These are phyloP conservation scores for Spergularia marina DNA, from an alignment of 148 eudicot genomes.

Conservation along the genomic window DNA sequence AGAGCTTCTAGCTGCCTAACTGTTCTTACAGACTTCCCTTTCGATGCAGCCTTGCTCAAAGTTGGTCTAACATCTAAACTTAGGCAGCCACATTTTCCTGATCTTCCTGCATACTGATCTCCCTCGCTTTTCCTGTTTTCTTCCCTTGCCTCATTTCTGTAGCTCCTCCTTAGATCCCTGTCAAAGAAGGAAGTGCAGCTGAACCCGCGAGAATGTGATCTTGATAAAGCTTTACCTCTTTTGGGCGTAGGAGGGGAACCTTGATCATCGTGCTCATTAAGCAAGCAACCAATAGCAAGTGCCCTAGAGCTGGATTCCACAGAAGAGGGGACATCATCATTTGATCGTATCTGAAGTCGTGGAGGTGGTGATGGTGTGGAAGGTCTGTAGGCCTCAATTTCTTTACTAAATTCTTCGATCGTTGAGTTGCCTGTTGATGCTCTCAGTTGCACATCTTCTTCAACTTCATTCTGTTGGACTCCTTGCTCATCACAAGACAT, in stretches of 20 bases:
- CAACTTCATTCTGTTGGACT: not conserved
- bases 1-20: conserved; percentile 41
- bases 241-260: conserved; percentile 21
- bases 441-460: conserved; percentile 12
- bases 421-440: conserved; percentile 20
- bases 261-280: conserved; percentile 11
- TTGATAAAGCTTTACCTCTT: conserved; percentile 29
- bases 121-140: conserved; percentile 26
- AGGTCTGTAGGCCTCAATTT: conserved; percentile 25
- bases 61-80: conserved; percentile 39
- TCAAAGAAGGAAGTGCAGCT: conserved; percentile 47
- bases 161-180: conserved; percentile 33
- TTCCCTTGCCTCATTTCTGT: conserved; percentile 33
- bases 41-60: conserved; percentile 37
- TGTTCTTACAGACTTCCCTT: conserved; percentile 87
- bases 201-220: conserved; percentile 35
- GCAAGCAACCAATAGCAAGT: conserved; percentile 17
- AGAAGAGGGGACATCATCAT: conserved; percentile 15
- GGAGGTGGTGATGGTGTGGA: conserved; percentile 25
- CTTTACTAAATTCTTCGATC: conserved; percentile 29
- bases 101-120: conserved; percentile 25
- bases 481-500: conserved; percentile 17
- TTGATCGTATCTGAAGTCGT: conserved; percentile 19
- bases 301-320: conserved; percentile 27
- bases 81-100: conserved; percentile 38